phyloP scores from a whole-genome alignment of 2,329 filamentous ascomycete genomes.

The Neofusicoccum sp. region DNA sequence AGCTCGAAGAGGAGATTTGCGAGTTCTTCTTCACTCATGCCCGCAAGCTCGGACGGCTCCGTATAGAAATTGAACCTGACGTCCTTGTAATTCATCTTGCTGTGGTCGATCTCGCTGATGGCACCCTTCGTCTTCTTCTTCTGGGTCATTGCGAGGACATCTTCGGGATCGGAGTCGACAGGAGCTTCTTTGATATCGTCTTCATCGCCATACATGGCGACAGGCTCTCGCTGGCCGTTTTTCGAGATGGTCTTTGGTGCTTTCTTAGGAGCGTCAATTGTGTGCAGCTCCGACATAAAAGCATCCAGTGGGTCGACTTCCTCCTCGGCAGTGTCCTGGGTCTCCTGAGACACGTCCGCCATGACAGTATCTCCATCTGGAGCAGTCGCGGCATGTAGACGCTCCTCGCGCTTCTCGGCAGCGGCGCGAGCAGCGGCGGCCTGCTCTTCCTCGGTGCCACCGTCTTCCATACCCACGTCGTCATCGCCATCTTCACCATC shows the following conservation, averaged over 20 bases:
- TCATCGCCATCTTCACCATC: constrained; percentile 69
- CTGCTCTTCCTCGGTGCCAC: constrained; percentile 82
- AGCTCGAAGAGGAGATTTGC: constrained; percentile 81
- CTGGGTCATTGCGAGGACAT: constrained; percentile 61
- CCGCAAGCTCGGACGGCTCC: constrained; percentile 79
- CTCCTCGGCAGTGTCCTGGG: constrained; percentile 57
- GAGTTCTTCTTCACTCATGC: constrained; percentile 83
- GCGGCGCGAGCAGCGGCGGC: constrained; percentile 84
- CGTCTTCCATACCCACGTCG: constrained; percentile 74
- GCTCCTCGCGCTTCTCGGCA: constrained; percentile 74
- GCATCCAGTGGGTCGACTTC: constrained; percentile 89
- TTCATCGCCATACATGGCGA: constrained; percentile 84
- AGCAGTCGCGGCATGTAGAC: constrained; percentile 31
- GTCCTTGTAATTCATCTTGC: constrained; percentile 79
- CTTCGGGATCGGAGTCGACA: constrained; percentile 51
- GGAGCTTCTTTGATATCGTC: constrained; percentile 72
- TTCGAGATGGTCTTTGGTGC: constrained; percentile 33
- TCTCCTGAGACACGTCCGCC: constrained; percentile 40
- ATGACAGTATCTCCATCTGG: constrained; percentile 47
- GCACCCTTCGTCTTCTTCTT: constrained; percentile 90
- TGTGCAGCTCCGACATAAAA: constrained; percentile 80
- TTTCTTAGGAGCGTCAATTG: constrained; percentile 48
- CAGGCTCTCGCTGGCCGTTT: constrained; percentile 64
- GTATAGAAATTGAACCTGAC: constrained; percentile 96
- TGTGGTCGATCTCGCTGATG: constrained; percentile 83